These are phyloP conservation scores for Hypoxylon trugodes DNA, from an alignment of 495 filamentous ascomycete genomes.

Conservation along the genomic window DNA sequence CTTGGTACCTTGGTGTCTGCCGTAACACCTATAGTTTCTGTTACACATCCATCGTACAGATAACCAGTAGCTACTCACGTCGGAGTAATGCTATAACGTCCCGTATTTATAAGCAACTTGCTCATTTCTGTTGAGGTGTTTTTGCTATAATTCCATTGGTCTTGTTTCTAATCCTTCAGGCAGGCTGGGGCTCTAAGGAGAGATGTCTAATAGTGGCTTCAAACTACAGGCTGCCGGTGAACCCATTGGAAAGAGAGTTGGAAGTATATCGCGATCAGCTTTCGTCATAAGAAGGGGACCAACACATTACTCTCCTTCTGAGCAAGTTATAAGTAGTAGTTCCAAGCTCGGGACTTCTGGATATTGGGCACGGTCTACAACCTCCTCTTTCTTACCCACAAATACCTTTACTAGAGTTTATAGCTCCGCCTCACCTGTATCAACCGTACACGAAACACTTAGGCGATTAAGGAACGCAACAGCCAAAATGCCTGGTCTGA, in stretches of 20 bases:
- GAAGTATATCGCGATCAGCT: background rate
- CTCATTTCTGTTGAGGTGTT: too few relatives aligned
- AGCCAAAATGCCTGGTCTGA: slow-evolving; percentile 8
- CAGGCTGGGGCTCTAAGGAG: too few relatives aligned
- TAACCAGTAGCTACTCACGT: background rate
- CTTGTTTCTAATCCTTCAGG: too few relatives aligned
- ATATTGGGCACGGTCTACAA: background rate
- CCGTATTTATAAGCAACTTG: too few relatives aligned
- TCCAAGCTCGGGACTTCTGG: background rate
- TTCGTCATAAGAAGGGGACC: slow-evolving; percentile 4
- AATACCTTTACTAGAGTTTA: background rate
- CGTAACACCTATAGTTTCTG: too few relatives aligned
- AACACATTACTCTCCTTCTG: background rate
- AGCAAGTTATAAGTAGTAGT: background rate
- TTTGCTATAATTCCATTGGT: too few relatives aligned
- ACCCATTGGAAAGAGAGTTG: slow-evolving; percentile 4
- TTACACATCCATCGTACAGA: background rate
- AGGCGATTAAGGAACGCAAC: slow-evolving; percentile 1
- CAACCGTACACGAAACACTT: slow-evolving; percentile 25
- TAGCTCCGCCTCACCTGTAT: slow-evolving; percentile 19
- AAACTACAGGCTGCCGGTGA: slow-evolving; percentile 14
- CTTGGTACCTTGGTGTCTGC: too few relatives aligned
- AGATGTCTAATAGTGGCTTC: slow-evolving; percentile 14
- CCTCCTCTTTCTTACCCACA: background rate
- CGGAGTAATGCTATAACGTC: too few relatives aligned